Percentiles rank a stretch among this genome's conserved stretches.
Conservation (phyloP, 1,284 basidiomycete species). For the Rhizopogon hawkerae region DNA sequence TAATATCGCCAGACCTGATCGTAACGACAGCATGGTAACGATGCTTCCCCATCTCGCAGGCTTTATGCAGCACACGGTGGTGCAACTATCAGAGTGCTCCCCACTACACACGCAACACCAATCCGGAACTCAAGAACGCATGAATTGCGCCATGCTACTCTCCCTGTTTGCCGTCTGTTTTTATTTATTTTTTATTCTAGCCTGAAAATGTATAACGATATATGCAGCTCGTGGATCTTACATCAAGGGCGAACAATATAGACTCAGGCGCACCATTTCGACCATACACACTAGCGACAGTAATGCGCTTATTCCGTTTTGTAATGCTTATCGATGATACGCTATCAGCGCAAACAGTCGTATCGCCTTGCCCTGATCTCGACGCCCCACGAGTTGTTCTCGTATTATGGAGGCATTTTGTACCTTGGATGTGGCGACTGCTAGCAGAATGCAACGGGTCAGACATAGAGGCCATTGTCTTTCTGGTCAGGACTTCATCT, state of each 20-base stretch:
- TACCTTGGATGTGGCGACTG: constrained; percentile 57
- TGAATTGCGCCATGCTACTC: constrained; percentile 43
- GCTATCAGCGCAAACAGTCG: constrained; percentile 10
- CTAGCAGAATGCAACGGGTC: constrained; percentile 49
- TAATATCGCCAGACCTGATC: not conserved
- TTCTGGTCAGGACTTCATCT: constrained; percentile 35
- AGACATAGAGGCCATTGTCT: constrained; percentile 40
- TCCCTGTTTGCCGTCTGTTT: constrained; percentile 46
- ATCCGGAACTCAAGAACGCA: constrained; percentile 29
- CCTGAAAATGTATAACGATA: not conserved
- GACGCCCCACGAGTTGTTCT: constrained; percentile 43
- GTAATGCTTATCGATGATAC: constrained; percentile 27
- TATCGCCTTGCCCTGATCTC: constrained; percentile 24
- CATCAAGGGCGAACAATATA: constrained; percentile 1
- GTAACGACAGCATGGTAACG: not conserved
- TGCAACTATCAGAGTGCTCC: constrained; percentile 2
- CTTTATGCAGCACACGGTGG: constrained; percentile 3
- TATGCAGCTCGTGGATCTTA: constrained; percentile 18
- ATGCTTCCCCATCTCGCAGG: not conserved
- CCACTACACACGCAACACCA: constrained; percentile 9
- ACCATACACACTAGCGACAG: constrained; percentile 38
- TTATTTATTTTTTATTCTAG: not conserved
- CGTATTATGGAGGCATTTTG: constrained; percentile 41
- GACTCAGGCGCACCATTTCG: constrained; percentile 24
- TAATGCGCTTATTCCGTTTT: constrained; percentile 39